These are phyloP conservation scores for Aspergillus cejpii DNA, from an alignment of 2,329 filamentous ascomycete genomes.

Conservation along the genomic window DNA sequence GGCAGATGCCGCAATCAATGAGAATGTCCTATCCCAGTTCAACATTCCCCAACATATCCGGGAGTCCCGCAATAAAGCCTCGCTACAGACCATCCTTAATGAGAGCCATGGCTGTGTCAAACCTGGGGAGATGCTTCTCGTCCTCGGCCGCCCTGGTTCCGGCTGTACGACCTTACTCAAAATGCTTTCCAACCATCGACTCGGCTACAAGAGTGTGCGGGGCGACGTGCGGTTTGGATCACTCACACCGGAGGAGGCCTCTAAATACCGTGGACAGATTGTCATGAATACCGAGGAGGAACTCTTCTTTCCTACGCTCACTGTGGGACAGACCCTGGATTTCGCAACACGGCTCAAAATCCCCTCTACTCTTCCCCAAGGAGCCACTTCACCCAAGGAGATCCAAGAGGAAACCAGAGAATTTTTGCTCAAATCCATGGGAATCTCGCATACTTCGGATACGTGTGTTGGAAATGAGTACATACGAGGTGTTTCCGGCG, in stretches of 20 bases:
- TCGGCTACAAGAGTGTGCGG: constrained; percentile 51
- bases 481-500: constrained; percentile 60
- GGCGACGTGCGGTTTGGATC: constrained; percentile 55
- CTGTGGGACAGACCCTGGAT: constrained; percentile 48
- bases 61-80: constrained; percentile 50
- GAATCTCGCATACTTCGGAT: constrained; percentile 53
- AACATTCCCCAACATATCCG: constrained; percentile 50
- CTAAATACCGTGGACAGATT: constrained; percentile 51
- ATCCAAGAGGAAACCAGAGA: constrained; percentile 45
- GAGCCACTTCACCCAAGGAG: constrained; percentile 41
- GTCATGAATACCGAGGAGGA: constrained; percentile 52
- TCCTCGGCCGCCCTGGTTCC: constrained; percentile 61
- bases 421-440: constrained; percentile 53
- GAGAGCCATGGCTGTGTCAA: constrained; percentile 62
- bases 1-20: constrained; percentile 57
- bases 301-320: constrained; percentile 47
- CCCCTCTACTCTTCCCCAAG: constrained; percentile 45
- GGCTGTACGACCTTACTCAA: constrained; percentile 68
- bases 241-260: constrained; percentile 39
- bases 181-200: constrained; percentile 58
- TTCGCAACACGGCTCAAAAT: constrained; percentile 54
- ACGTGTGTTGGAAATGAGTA: constrained; percentile 64
- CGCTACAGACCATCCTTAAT: constrained; percentile 59
- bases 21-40: constrained; percentile 57
- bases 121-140: constrained; percentile 65